Conservation (phyloP, 208 protist genomes). For the Tritrichomonas foetus region DNA sequence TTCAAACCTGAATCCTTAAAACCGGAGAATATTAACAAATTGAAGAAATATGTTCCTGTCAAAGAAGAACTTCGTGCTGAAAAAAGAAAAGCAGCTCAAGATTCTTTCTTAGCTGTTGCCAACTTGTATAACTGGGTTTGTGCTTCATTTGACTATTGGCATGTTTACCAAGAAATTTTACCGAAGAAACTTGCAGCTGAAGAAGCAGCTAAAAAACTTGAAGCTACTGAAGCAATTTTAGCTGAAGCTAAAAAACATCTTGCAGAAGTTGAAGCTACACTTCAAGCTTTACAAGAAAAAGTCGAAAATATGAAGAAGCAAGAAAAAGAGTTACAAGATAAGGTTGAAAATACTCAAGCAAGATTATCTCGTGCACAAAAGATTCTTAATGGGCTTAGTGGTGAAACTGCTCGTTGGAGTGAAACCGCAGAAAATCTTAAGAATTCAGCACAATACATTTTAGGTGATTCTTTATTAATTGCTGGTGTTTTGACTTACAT, state of each 20-base stretch:
- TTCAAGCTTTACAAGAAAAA: constrained; percentile 57
- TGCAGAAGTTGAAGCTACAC: constrained; percentile 62
- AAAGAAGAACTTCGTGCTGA: constrained; percentile 82
- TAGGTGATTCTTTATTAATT: constrained; percentile 85
- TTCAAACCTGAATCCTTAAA: constrained; percentile 89
- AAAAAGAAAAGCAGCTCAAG: constrained; percentile 70
- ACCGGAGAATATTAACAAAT: constrained; percentile 79
- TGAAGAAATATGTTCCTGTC: constrained; percentile 81
- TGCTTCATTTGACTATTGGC: constrained; percentile 68
- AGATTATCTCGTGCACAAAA: constrained; percentile 78
- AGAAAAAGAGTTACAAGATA: constrained; percentile 35
- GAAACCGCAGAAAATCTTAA: constrained; percentile 37
- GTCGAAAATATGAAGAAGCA: constrained; percentile 77
- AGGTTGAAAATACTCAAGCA: not conserved
- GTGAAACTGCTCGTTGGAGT: constrained; percentile 66
- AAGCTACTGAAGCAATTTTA: constrained; percentile 72
- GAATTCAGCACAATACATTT: constrained; percentile 65
- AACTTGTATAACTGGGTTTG: constrained; percentile 85
- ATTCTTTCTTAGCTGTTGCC: constrained; percentile 82
- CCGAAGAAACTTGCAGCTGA: constrained; percentile 77
- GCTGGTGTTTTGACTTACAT: constrained; percentile 84
- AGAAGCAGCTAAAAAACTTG: constrained; percentile 77
- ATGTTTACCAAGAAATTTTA: constrained; percentile 76
- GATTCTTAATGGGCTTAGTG: constrained; percentile 69
- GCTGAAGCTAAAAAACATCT: constrained; percentile 77